phyloP scores from a whole-genome alignment of 305 asterid genomes.

The Solanum chacoense region DNA sequence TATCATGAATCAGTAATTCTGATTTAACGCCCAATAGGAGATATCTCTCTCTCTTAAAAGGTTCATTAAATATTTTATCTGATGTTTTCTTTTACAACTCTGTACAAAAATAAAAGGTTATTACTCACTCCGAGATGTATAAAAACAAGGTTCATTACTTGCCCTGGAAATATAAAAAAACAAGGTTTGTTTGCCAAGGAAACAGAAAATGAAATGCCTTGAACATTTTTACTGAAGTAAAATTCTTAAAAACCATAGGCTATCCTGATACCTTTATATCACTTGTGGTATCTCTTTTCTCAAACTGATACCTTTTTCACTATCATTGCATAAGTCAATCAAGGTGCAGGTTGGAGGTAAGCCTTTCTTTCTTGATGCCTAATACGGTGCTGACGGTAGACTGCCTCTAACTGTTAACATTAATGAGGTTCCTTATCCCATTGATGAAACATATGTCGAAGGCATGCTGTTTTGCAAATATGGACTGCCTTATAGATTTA shows the following conservation, averaged over 20 bases:
- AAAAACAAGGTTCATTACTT: background rate
- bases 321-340: background rate
- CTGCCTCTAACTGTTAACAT: background rate
- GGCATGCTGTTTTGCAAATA: background rate
- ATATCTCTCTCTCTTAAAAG: background rate
- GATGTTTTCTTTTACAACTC: background rate
- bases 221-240: background rate
- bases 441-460: background rate
- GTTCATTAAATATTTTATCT: background rate
- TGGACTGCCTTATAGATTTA: background rate
- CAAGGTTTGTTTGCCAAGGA: background rate
- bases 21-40: background rate
- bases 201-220: background rate
- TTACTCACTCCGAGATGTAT: background rate
- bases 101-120: background rate
- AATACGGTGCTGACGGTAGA: background rate
- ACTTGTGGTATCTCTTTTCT: background rate
- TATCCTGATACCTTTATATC: background rate
- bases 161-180: background rate
- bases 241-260: background rate
- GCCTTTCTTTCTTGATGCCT: background rate
- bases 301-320: background rate
- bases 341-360: background rate
- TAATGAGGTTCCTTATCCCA: background rate
- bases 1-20: background rate